Evolutionary conservation across 1,284 basidiomycete genomes (phyloP).

Genomic region (Ceratorhiza oryzae-sativae): DNA sequence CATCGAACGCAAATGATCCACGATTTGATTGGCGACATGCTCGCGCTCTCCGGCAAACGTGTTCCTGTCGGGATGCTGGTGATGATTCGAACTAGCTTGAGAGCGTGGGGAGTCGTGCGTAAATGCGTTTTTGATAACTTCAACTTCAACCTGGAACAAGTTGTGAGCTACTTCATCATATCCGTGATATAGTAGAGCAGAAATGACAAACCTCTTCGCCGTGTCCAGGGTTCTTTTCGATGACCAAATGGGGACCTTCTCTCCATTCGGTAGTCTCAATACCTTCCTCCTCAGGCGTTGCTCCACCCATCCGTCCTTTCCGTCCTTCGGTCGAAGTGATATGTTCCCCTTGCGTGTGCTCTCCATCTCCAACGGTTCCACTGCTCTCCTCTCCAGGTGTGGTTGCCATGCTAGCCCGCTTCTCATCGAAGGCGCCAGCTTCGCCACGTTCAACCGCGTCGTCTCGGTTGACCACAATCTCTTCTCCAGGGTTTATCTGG

Average conservation of each 20-base stretch:
- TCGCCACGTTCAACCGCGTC: slow-evolving; percentile 54
- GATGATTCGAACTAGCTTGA: not conserved
- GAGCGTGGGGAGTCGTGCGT: slow-evolving; percentile 31
- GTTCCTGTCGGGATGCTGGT: not conserved
- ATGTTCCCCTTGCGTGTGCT: slow-evolving; percentile 46
- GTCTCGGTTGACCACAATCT: slow-evolving; percentile 86
- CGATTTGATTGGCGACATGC: slow-evolving; percentile 11
- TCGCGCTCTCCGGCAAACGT: slow-evolving; percentile 16
- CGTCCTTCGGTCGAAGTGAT: slow-evolving; percentile 51
- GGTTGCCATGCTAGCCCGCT: slow-evolving; percentile 36
- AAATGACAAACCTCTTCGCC: slow-evolving; percentile 66
- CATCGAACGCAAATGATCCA: slow-evolving; percentile 12
- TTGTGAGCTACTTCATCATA: slow-evolving; percentile 26
- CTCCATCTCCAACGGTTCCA: slow-evolving; percentile 41
- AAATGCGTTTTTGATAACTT: slow-evolving; percentile 61
- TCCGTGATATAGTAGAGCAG: slow-evolving; percentile 37
- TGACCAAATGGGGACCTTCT: slow-evolving; percentile 71
- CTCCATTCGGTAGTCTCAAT: slow-evolving; percentile 60
- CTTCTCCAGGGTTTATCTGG: slow-evolving; percentile 66
- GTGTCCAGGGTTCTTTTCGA: slow-evolving; percentile 65
- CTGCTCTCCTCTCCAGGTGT: slow-evolving; percentile 37
- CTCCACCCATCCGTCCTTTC: slow-evolving; percentile 46
- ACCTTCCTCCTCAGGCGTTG: slow-evolving; percentile 40
- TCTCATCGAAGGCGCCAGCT: slow-evolving; percentile 43
- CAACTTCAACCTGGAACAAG: slow-evolving; percentile 62